These are phyloP conservation scores for Globisporangium spinosum DNA, from an alignment of 352 stramenopile genomes.

Conservation along the genomic window DNA sequence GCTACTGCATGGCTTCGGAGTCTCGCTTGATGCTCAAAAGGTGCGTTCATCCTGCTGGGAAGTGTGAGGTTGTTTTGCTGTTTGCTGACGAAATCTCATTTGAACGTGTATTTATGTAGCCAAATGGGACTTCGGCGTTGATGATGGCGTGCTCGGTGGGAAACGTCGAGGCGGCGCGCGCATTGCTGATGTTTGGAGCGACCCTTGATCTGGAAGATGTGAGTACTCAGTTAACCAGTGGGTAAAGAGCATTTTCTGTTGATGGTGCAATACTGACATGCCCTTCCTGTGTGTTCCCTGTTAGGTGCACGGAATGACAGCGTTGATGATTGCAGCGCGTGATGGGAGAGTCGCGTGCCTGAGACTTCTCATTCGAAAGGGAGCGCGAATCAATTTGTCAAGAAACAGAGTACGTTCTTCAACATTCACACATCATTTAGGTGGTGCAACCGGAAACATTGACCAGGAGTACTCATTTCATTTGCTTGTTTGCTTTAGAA, in stretches of 20 bases:
- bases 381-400: constrained; percentile 77
- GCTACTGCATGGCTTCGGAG: constrained; percentile 70
- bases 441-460: background rate
- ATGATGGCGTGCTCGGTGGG: constrained; percentile 85
- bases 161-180: constrained; percentile 80
- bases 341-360: constrained; percentile 64
- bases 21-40: constrained; percentile 85
- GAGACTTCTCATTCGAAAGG: constrained; percentile 74
- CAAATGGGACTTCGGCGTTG: constrained; percentile 70
- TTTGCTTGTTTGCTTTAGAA: constrained; percentile 34
- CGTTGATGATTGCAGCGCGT: constrained; percentile 76
- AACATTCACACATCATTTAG: background rate
- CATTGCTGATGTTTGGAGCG: constrained; percentile 81
- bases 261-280: background rate
- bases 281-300: background rate
- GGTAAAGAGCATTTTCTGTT: background rate
- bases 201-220: constrained; percentile 85
- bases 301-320: constrained; percentile 78
- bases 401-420: constrained; percentile 59
- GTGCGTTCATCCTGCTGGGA: constrained; percentile 19
- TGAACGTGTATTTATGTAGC: constrained; percentile 28
- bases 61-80: background rate
- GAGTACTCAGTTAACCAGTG: background rate
- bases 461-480: constrained; percentile 4
- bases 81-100: background rate